Base-by-base conservation (phyloP, 1,139 yeast species). In the Suhomyces bokatorum region DNA sequence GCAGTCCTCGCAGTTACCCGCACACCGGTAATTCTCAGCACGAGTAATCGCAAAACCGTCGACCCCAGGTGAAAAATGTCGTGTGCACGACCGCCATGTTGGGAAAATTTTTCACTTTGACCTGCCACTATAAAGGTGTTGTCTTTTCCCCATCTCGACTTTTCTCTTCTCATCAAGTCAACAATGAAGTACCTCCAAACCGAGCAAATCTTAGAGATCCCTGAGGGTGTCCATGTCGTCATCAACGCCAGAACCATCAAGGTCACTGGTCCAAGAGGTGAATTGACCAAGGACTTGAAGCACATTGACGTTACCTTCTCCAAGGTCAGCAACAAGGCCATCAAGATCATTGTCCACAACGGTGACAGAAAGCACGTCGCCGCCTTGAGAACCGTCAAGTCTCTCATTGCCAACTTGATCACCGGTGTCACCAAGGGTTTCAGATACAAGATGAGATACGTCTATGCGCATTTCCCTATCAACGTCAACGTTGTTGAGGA, bases 351-450 rank as follows among this genome's bases (percentile, higher is more conserved):
- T 64, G 97, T 95, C 59, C 95, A 88, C 87, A 89, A 91, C 74
- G 99, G 99, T 80, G 97, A 89, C 87, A 90, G 98, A 85, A 93
- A 93, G 85, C 99, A 93, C 80, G 98, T 93, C 75, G 99, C 99
- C 73, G 89, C 97, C 70, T 83, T 93, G 74, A 91, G 98, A 84
- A 93, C 99, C 56, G 98, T 93, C 76, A 90, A 90, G 81, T 88
- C 98, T 61, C 80, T 93, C 70, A 81, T 93, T 66, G 73, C 89
- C 70, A 93, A 95, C 89, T 77, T 93, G 84, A 77, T 93, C 79
- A 88, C 88, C 60, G 99, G 99, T 87, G 99, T 93, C 70, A 93
- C 99, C 75, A 86, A 86, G 82, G 98, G 99, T 76, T 93, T 80
- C 96, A 85, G 87, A 80, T 93, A 93, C 95, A 93, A 93, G 90